Conservation (phyloP, 495 filamentous ascomycete species). For the Hyaloscypha hepaticicola region DNA sequence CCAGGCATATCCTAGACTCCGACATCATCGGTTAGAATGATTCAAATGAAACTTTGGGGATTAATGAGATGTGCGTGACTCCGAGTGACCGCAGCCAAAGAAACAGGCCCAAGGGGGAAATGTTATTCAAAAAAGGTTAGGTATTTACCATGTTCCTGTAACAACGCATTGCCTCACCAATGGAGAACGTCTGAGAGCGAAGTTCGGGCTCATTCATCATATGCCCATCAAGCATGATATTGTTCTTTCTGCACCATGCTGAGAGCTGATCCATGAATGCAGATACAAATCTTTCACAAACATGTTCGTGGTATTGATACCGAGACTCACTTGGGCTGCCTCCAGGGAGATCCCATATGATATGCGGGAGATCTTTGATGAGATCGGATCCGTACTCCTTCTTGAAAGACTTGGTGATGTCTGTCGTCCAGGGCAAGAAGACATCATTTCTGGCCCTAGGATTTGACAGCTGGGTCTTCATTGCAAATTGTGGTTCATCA, state of each 20-base stretch:
- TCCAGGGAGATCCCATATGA: conserved; percentile 29
- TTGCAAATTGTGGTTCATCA: conserved; percentile 34
- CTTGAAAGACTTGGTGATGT: conserved; percentile 13
- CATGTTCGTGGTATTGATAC: conserved; percentile 30
- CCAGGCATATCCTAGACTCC: conserved; percentile 32
- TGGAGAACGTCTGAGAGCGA: conserved; percentile 25
- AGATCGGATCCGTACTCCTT: conserved; percentile 23
- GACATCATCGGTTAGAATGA: no score
- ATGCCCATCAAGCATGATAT: conserved; percentile 30
- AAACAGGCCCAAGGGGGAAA: no score
- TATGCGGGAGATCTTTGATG: conserved; percentile 20
- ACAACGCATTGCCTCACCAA: conserved; percentile 34
- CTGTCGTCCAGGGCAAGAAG: conserved; percentile 30
- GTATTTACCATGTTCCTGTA: conserved; percentile 29
- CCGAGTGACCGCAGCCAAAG: no score
- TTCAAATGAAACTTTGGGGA: no score
- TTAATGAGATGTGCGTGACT: no score
- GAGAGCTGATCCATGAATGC: conserved; percentile 30
- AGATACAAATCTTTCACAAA: conserved; percentile 30
- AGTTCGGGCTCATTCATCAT: conserved; percentile 34
- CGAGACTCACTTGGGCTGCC: conserved; percentile 22
- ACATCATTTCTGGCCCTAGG: conserved; percentile 20
- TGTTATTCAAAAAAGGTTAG: no score
- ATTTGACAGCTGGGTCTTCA: conserved; percentile 26
- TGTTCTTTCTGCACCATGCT: conserved; percentile 28